A percentile compares a stretch with the other conserved stretches of the same genome.
These are phyloP conservation scores for Cronartium ribicola DNA, from an alignment of 1,284 basidiomycete species.

Conservation along the genomic window DNA sequence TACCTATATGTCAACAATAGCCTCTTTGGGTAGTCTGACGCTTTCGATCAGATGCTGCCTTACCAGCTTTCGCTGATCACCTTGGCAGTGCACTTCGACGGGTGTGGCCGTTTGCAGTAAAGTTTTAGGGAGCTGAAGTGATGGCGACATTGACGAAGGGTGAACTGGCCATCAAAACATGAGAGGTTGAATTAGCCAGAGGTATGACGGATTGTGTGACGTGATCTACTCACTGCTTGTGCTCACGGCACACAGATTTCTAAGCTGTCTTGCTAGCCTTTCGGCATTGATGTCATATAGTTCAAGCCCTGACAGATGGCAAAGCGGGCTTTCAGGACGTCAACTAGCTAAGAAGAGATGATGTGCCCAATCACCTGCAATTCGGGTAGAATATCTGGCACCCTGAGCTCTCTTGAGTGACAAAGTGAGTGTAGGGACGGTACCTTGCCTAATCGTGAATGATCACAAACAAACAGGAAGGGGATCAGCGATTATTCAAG, in stretches of 20 bases:
- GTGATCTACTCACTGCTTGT: conserved; percentile 21
- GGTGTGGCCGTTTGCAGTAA: not conserved
- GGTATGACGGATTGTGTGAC: not conserved
- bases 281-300: conserved; percentile 21
- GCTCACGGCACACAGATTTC: conserved; percentile 16
- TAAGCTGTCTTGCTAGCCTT: conserved; percentile 17
- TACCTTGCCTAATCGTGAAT: conserved; percentile 3
- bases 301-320: conserved; percentile 7
- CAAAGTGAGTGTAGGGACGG: conserved; percentile 2
- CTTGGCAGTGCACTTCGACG: conserved; percentile 24
- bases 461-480: not conserved
- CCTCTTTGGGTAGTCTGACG: not conserved
- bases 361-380: conserved; percentile 2
- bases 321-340: not conserved
- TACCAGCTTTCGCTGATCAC: conserved; percentile 17
- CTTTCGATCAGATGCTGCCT: not conserved
- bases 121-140: not conserved
- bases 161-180: not conserved
- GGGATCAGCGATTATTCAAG: not conserved
- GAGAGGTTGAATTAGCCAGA: too few relatives aligned
- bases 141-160: not conserved
- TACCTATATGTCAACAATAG: not conserved
- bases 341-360: not conserved
- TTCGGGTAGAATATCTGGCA: conserved; percentile 14
- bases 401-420: conserved; percentile 14